Evolutionary conservation across 129 eudicot genomes (phyloP).

Genomic region (Saposhnikovia divaricata): DNA sequence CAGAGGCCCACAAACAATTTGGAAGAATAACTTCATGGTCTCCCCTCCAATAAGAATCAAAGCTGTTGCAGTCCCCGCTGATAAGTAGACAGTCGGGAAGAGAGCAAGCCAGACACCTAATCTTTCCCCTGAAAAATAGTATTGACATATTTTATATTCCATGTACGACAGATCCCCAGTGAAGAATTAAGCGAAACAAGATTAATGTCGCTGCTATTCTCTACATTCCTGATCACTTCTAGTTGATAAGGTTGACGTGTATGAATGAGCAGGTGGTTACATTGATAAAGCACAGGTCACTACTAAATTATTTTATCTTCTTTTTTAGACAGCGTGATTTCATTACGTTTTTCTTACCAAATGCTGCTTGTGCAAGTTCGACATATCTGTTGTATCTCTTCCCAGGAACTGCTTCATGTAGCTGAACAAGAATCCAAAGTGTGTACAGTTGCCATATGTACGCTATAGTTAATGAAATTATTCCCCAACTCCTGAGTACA

Average conservation of each 20-base stretch:
- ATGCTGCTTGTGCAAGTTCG: constrained; percentile 93
- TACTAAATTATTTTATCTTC: not conserved
- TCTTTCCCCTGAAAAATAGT: constrained; percentile 50
- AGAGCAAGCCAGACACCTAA: constrained; percentile 93
- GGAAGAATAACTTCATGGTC: constrained; percentile 89
- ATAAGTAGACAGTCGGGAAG: constrained; percentile 84
- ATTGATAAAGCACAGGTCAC: not conserved
- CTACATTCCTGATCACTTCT: not conserved
- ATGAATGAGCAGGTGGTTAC: not conserved
- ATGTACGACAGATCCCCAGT: not conserved
- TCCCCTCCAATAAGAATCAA: constrained; percentile 86
- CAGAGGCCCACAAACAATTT: constrained; percentile 78
- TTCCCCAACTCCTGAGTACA: constrained; percentile 84
- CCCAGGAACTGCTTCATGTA: constrained; percentile 95
- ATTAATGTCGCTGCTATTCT: not conserved
- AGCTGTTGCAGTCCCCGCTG: constrained; percentile 95
- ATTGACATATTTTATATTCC: not conserved
- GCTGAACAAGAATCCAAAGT: constrained; percentile 90
- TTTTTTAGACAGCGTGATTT: not conserved
- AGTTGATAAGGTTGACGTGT: not conserved
- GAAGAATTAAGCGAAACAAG: not conserved
- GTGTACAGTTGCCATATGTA: constrained; percentile 93
- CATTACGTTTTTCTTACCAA: constrained; percentile 36
- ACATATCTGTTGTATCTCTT: constrained; percentile 87
- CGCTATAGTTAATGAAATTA: constrained; percentile 69